Conservation (phyloP, 345 rosid species). For the Hibiscus tridactylites region DNA sequence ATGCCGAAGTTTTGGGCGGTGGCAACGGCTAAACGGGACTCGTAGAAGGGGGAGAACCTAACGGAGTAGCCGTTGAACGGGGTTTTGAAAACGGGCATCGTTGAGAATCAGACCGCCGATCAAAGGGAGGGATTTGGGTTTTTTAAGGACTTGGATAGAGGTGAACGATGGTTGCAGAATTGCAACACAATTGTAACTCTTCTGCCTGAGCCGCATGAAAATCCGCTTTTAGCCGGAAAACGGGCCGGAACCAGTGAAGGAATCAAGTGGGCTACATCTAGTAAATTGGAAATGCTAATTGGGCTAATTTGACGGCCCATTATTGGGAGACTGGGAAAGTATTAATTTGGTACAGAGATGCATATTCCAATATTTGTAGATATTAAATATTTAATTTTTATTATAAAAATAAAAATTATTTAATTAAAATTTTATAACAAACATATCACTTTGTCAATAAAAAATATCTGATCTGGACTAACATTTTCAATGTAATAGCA, state of each 20-base stretch:
- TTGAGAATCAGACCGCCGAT: neutral
- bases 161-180: neutral
- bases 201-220: neutral
- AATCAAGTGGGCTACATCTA: neutral
- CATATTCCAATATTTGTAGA: no score
- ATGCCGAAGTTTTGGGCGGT: slow-evolving; percentile 93
- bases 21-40: slow-evolving; percentile 77
- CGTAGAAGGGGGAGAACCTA: slow-evolving; percentile 83
- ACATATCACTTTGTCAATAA: no score
- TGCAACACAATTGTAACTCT: neutral
- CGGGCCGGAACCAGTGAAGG: neutral
- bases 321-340: no score
- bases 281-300: neutral
- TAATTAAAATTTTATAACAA: no score
- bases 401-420: no score
- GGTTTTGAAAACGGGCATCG: slow-evolving; percentile 74
- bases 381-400: no score
- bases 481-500: no score
- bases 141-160: neutral
- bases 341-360: no score
- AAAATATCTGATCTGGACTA: no score
- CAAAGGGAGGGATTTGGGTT: neutral
- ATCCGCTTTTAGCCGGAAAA: neutral
- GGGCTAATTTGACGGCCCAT: neutral
- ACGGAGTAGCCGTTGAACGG: slow-evolving; percentile 89